Evolutionary conservation across 2,329 filamentous ascomycete genomes (phyloP), one percentile per base, ranked within the genome.

Genomic region (Ceratocystis ficicola): DNA sequence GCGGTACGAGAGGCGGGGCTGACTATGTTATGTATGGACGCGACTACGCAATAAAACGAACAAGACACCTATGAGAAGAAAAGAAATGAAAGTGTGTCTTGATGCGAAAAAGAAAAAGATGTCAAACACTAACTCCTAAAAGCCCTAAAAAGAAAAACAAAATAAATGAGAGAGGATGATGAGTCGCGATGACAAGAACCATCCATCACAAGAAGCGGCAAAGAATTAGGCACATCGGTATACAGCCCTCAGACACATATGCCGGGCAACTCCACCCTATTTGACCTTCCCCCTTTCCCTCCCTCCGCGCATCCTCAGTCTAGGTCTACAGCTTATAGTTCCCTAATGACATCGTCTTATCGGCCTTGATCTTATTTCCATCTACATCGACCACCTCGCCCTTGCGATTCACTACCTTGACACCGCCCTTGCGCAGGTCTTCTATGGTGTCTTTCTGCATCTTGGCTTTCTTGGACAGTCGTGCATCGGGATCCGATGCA

Each of bases 331-430:
- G 73, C 79, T 88, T 88, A 72, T 82, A 86, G 67, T 77, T 80
- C 67, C 82, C 80, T 67, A 83, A 83, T 62, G 79, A 80, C 52
- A 76, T 73, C n/a, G 76, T 73, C 73, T 77, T 80, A 44, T 75
- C 76, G 57, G 76, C 79, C 74, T 80, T 80, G 55, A 87, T 81
- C 77, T 89, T 87, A 72, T 88, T 90, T 36, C 92, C 92, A 70
- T 94, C 86, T 44, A 96, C 82, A 76, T 95, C 88, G 20, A 87
- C 86, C 65, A 96, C 78, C 75, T 92, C 87, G 64, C 93, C 93
- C 79, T 90, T 92, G 77, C 88, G 89, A 69, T 91, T 92, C 76
- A 96, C 94, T 68, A 97, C 83, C 80, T 88, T 93, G 71, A 96
- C 93, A 68, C 89, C 89, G 64, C 89, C 91, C 81, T 88, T 89